Evolutionary conservation across 2,329 filamentous ascomycete genomes (phyloP).

Genomic region (Penicillium verrucosum): DNA sequence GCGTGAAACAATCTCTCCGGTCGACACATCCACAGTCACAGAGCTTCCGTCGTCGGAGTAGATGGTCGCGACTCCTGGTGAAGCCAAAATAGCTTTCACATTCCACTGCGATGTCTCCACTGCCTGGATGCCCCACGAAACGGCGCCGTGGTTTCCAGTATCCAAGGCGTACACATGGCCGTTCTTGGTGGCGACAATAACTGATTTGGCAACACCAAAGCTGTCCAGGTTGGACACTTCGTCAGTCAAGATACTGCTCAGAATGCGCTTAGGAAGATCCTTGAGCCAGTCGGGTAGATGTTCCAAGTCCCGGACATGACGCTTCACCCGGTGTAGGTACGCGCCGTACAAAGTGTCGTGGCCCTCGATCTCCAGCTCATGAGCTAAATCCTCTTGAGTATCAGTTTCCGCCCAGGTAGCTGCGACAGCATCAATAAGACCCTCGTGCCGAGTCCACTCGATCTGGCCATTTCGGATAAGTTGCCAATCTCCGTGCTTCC

Average conservation of each 20-base stretch:
- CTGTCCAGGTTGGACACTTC: conserved; percentile 54
- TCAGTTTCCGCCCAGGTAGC: conserved; percentile 78
- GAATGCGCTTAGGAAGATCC: conserved; percentile 64
- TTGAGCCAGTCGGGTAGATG: conserved; percentile 69
- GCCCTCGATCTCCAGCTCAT: conserved; percentile 79
- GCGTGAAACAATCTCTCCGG: conserved; percentile 41
- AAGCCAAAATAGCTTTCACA: conserved; percentile 64
- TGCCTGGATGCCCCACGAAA: conserved; percentile 72
- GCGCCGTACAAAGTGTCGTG: conserved; percentile 75
- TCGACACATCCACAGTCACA: conserved; percentile 49
- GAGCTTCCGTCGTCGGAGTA: conserved; percentile 61
- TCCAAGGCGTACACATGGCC: conserved; percentile 80
- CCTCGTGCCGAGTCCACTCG: conserved; percentile 79
- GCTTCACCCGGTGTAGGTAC: conserved; percentile 81
- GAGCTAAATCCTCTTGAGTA: conserved; percentile 69
- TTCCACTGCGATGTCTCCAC: conserved; percentile 62
- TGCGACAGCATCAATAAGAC: conserved; percentile 72
- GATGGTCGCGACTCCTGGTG: conserved; percentile 59
- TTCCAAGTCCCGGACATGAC: conserved; percentile 75
- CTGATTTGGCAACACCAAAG: conserved; percentile 86
- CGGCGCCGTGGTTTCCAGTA: conserved; percentile 66
- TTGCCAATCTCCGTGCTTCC: conserved; percentile 70
- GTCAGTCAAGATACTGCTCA: conserved; percentile 58
- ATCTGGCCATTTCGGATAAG: conserved; percentile 77
- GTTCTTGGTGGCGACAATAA: conserved; percentile 73